A percentile compares a stretch with the other conserved stretches of the same genome.
Conservation (phyloP, 2,329 filamentous ascomycete genomes). For the Colletotrichum musae region DNA sequence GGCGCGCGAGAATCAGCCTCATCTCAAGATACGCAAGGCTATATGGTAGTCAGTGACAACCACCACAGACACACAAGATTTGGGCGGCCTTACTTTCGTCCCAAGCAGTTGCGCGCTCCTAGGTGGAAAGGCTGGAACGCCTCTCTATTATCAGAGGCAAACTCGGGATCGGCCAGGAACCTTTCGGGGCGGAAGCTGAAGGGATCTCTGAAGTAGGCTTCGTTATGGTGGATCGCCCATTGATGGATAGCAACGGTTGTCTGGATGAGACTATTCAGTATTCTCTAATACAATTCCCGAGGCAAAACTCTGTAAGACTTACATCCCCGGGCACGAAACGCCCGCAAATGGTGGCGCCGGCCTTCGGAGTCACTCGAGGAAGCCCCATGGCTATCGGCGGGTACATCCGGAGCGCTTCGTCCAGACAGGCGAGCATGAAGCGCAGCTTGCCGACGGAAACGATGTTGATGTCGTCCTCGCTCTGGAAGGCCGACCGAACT, state of each 20-base stretch:
- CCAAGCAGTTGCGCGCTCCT: constrained; percentile 8
- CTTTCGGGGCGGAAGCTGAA: constrained; percentile 22
- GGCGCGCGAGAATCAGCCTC: constrained; percentile 60
- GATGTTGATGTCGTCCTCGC: constrained; percentile 54
- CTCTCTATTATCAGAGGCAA: constrained; percentile 52
- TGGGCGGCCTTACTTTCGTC: constrained; percentile 3
- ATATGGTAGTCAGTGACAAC: neutral
- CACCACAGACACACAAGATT: neutral
- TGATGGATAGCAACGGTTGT: constrained; percentile 19
- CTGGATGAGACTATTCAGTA: neutral
- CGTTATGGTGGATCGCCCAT: constrained; percentile 22
- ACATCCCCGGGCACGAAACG: constrained; percentile 10
- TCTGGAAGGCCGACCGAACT: constrained; percentile 54
- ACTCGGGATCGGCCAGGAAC: constrained; percentile 18
- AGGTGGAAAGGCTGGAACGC: constrained; percentile 60
- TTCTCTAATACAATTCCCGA: too few relatives aligned
- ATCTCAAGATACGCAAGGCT: constrained; percentile 66
- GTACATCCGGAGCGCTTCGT: constrained; percentile 56
- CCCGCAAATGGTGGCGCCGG: constrained; percentile 2
- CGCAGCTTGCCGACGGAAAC: constrained; percentile 46
- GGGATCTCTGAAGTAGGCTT: constrained; percentile 14
- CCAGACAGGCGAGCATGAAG: constrained; percentile 57
- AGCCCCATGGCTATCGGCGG: constrained; percentile 26
- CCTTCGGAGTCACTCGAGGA: neutral
- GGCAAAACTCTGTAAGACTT: too few relatives aligned